Evolutionary conservation across 2,329 filamentous ascomycete genomes (phyloP).

Genomic region (Fusarium sp.): DNA sequence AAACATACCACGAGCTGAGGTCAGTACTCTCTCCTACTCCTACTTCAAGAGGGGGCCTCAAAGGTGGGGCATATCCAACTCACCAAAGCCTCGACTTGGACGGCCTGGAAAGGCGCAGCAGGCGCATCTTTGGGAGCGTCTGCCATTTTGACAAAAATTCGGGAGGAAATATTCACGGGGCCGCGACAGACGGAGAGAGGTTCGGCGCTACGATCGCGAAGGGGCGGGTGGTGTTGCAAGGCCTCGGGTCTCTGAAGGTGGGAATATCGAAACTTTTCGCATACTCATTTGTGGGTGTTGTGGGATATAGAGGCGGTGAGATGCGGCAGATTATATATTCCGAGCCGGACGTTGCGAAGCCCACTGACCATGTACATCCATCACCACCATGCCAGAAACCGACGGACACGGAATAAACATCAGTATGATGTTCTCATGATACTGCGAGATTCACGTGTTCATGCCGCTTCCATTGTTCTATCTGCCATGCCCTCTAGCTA

Average conservation of each 20-base stretch:
- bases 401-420: background rate
- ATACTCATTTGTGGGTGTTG: slow-evolving; percentile 56
- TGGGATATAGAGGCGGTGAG: slow-evolving; percentile 52
- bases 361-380: slow-evolving; percentile 8
- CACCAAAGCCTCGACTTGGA: slow-evolving; percentile 95
- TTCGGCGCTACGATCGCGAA: slow-evolving; percentile 42
- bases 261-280: slow-evolving; percentile 57
- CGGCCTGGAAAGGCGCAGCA: slow-evolving; percentile 75
- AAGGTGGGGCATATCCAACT: slow-evolving; percentile 54
- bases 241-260: slow-evolving; percentile 45
- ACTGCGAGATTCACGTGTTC: background rate
- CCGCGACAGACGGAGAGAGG: slow-evolving; percentile 37
- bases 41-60: slow-evolving; percentile 40
- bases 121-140: slow-evolving; percentile 65
- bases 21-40: slow-evolving; percentile 37
- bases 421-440: background rate
- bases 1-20: slow-evolving; percentile 35
- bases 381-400: slow-evolving; percentile 10
- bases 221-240: slow-evolving; percentile 43
- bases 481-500: background rate
- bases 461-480: background rate
- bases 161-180: slow-evolving; percentile 37
- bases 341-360: slow-evolving; percentile 4
- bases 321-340: slow-evolving; percentile 48
- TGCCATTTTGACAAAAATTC: slow-evolving; percentile 60